Evolutionary conservation across 768 basidiomycete genomes (phyloP), one percentile per base, ranked within the genome.

Genomic region (Lepiota brunneoincarnata): DNA sequence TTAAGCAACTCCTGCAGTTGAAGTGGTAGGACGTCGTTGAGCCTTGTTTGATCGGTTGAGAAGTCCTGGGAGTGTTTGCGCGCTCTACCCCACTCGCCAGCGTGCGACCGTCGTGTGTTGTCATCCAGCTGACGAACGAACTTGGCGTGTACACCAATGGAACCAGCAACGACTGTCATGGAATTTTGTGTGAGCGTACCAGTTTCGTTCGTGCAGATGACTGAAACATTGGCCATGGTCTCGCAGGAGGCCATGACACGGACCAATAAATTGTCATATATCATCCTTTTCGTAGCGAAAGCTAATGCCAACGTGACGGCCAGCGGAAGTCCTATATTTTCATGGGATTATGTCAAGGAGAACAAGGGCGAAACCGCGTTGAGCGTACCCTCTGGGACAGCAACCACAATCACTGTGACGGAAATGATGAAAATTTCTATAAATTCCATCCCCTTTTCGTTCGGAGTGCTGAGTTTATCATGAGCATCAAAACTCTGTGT

Each of bases 281-380:
- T 91, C 97, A 98, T 98, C 15, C 96, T 87, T 63, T 91, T 94
- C 43, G 97, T 99, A 0, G 96, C 97, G 64, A 98, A 99, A 0
- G 97, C 92, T 28, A 99, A 76, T 0, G 97, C 97, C 43, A 99
- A 82, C 0, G 96, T 98, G 46, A 98, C 96, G 38, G 96, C 96
- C 51, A 99, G 78, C 2, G 96, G 96, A 4, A 99, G 77, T 64
- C 95, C 91, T 90, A 18, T 40, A 34, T 18, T 45, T 2, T 11
- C 31, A 36, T 49, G 36, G 62, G 49, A 4, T 10, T 34, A 36
- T 50, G 53, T 26, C 52, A 56, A n/a, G 14, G 43, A 50, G 49
- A 55, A 7, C 35, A n/a, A n/a, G n/a, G n/a, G n/a, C n/a, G n/a
- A 26, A 20, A 57, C 18, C n/a, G n/a, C n/a, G 36, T 12, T 10